Evolutionary conservation across 768 basidiomycete species (phyloP).

Genomic region (Lentinus brumalis): DNA sequence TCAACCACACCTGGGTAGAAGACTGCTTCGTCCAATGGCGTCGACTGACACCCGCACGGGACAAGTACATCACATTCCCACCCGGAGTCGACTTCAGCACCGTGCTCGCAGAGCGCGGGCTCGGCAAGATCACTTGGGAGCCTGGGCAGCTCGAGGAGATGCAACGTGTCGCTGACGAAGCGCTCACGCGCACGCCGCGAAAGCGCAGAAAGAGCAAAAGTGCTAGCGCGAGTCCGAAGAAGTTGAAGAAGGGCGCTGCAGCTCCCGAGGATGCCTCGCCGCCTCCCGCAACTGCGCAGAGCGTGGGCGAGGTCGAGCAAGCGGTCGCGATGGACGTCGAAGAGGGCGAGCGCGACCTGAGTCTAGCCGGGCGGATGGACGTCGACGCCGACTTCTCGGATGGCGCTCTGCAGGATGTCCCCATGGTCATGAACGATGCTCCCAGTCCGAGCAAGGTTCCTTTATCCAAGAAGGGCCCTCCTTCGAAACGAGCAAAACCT

Average conservation of each 20-base stretch:
- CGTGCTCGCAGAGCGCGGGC: constrained; percentile 37
- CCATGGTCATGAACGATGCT: constrained; percentile 26
- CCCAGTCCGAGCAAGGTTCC: constrained; percentile 10
- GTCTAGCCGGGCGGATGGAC: constrained; percentile 5
- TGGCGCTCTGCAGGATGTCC: constrained; percentile 11
- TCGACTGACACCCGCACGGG: constrained; percentile 59
- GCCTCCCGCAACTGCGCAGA: constrained; percentile 22
- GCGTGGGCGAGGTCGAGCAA: constrained; percentile 32
- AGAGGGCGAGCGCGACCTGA: constrained; percentile 10
- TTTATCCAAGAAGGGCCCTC: constrained; percentile 2
- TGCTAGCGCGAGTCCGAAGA: constrained; percentile 12
- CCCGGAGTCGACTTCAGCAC: constrained; percentile 64
- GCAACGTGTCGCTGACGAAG: constrained; percentile 31
- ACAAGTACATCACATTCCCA: constrained; percentile 73
- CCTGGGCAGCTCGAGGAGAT: constrained; percentile 33
- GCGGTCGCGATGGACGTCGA: constrained; percentile 18
- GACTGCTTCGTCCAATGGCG: constrained; percentile 87
- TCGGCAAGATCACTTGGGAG: constrained; percentile 28
- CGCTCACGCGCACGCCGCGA: constrained; percentile 2
- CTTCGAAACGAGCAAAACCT: constrained; percentile 3
- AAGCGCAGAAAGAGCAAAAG: constrained; percentile 11
- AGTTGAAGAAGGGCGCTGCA: constrained; percentile 2
- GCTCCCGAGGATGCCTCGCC: constrained; percentile 19
- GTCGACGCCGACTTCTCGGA: constrained; percentile 13
- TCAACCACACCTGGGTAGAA: constrained; percentile 92